Conservation (phyloP, 345 rosid genomes). For the Gossypium mustelinum region DNA sequence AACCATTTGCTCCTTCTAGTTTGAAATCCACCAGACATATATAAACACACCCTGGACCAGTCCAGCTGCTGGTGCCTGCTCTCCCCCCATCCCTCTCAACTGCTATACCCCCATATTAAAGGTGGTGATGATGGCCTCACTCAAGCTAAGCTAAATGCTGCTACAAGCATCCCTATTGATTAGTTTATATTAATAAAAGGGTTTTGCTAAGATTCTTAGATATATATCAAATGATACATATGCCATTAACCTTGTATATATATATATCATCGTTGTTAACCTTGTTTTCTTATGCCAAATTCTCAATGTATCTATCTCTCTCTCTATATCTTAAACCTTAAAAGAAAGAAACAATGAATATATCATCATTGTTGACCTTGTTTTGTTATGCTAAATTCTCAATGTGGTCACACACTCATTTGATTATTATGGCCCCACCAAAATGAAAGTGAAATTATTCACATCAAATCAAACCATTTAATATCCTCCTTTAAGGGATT, state of each 20-base stretch:
- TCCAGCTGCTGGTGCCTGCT: not conserved
- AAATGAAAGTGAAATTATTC: constrained; percentile 17
- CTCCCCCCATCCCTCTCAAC: not conserved
- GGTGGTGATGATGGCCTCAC: not conserved
- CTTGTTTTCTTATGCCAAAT: not conserved
- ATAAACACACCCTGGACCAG: not conserved
- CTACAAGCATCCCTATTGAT: no score
- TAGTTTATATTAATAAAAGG: no score
- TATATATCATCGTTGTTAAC: not conserved
- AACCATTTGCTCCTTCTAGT: not conserved
- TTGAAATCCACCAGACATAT: not conserved
- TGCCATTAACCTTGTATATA: no score
- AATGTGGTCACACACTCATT: not conserved
- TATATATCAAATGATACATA: no score
- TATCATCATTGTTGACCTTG: not conserved
- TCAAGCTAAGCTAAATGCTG: no score
- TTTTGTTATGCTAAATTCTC: constrained; percentile 1
- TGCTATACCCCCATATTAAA: not conserved
- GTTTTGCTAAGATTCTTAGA: no score
- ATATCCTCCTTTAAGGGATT: not conserved
- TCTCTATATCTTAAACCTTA: no score
- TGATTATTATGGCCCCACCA: not conserved
- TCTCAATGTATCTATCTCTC: not conserved
- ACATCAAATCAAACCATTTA: constrained; percentile 24
- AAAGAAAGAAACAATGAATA: no score